Evolutionary conservation across 768 basidiomycete species (phyloP).

Genomic region (Suillus hirtellus): DNA sequence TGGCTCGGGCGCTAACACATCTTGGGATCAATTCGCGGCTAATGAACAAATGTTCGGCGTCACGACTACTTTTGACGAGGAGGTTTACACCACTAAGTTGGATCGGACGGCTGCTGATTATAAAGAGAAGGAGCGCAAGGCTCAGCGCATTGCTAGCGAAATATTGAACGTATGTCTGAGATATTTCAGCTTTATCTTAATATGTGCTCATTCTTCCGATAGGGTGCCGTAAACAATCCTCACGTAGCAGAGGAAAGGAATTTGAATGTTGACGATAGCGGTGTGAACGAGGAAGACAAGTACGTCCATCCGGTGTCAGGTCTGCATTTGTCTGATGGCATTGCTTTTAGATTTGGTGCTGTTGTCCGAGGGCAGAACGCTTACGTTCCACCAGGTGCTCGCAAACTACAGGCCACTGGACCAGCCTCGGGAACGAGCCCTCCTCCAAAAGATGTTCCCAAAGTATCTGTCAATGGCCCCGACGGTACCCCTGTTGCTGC

Average conservation of each 20-base stretch:
- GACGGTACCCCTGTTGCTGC: constrained; percentile 56
- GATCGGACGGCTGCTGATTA: constrained; percentile 83
- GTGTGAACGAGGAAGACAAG: constrained; percentile 95
- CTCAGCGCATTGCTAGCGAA: constrained; percentile 86
- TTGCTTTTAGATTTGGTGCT: constrained; percentile 91
- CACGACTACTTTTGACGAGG: constrained; percentile 89
- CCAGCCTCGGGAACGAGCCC: constrained; percentile 16
- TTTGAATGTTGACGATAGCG: constrained; percentile 63
- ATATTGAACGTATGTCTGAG: constrained; percentile 71
- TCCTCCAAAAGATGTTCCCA: constrained; percentile 56
- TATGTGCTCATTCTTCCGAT: constrained; percentile 18
- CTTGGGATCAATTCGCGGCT: constrained; percentile 92
- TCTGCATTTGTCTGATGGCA: constrained; percentile 81
- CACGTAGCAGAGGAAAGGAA: constrained; percentile 91
- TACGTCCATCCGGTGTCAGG: constrained; percentile 72
- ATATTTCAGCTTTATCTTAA: constrained; percentile 8
- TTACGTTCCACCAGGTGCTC: constrained; percentile 92
- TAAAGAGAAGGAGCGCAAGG: constrained; percentile 85
- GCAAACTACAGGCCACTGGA: constrained; percentile 44
- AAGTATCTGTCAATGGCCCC: constrained; percentile 76
- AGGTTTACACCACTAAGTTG: constrained; percentile 91
- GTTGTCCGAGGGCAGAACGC: constrained; percentile 87
- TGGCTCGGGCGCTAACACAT: constrained; percentile 40
- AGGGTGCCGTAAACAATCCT: constrained; percentile 69
- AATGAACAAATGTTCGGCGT: constrained; percentile 95